These are phyloP conservation scores for Oryza brachyantha DNA, from an alignment of 176 grass and related monocot species.

Conservation along the genomic window DNA sequence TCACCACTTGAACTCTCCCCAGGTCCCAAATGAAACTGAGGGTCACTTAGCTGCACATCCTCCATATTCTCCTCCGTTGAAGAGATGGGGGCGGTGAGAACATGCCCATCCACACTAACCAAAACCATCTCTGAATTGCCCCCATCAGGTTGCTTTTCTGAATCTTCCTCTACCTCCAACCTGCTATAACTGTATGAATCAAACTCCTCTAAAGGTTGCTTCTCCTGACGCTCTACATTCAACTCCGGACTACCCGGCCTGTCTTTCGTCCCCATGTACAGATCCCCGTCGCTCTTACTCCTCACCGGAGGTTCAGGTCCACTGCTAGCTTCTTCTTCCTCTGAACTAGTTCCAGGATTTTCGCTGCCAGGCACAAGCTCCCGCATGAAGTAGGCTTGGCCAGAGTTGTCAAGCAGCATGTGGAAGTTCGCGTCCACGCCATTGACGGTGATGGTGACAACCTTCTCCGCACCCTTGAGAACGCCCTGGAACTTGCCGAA, in stretches of 20 bases:
- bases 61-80: conserved; percentile 51
- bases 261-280: conserved; percentile 36
- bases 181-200: conserved; percentile 63
- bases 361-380: conserved; percentile 68
- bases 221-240: conserved; percentile 35
- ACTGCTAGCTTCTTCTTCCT: conserved; percentile 29
- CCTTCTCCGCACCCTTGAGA: conserved; percentile 89
- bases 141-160: conserved; percentile 43
- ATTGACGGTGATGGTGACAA: conserved; percentile 88
- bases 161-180: conserved; percentile 66
- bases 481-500: conserved; percentile 99
- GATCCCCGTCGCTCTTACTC: conserved; percentile 52
- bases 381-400: conserved; percentile 93
- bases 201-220: conserved; percentile 31
- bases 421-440: conserved; percentile 77
- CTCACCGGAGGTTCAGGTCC: conserved; percentile 33
- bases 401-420: conserved; percentile 95
- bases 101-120: conserved; percentile 89
- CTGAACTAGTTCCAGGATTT: conserved; percentile 21
- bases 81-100: conserved; percentile 88
- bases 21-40: conserved; percentile 92
- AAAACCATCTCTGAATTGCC: conserved; percentile 86
- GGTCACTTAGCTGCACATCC: conserved; percentile 71
- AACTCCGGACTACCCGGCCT: conserved; percentile 30
- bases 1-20: conserved; percentile 75